phyloP scores from a whole-genome alignment of 768 basidiomycete species.

The Leccinum disarticulatum region DNA sequence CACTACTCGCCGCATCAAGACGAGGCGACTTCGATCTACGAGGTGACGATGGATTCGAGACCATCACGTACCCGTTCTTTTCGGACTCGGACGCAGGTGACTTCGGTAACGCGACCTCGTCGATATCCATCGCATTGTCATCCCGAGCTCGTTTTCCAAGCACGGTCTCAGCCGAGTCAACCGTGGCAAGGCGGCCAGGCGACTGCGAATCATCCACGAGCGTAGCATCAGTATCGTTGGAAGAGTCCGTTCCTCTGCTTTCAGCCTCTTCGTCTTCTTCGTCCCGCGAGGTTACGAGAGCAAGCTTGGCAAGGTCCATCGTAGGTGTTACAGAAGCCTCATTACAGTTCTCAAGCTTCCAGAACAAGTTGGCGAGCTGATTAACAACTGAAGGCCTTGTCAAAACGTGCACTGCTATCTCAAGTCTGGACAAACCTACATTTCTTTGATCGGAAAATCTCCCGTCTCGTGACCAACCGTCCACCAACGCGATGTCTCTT shows the following conservation, averaged over 20 bases:
- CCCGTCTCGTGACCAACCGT: constrained; percentile 72
- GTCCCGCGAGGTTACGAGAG: constrained; percentile 85
- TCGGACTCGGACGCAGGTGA: constrained; percentile 34
- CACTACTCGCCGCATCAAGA: constrained; percentile 29
- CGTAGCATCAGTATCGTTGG: constrained; percentile 86
- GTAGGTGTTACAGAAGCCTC: constrained; percentile 75
- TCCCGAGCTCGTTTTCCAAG: constrained; percentile 71
- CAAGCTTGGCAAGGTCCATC: constrained; percentile 86
- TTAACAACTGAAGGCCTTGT: constrained; percentile 58
- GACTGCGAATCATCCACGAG: constrained; percentile 73
- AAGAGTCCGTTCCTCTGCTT: constrained; percentile 72
- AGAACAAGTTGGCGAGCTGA: constrained; percentile 78
- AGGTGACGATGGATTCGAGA: constrained; percentile 38
- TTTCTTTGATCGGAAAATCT: constrained; percentile 81
- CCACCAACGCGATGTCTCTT: constrained; percentile 87
- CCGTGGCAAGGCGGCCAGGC: constrained; percentile 19
- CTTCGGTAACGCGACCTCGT: constrained; percentile 36
- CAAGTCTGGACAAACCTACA: constrained; percentile 51
- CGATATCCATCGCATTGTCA: constrained; percentile 53
- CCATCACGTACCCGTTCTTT: constrained; percentile 44
- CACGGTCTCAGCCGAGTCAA: constrained; percentile 48
- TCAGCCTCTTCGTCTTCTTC: constrained; percentile 84
- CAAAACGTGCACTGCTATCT: constrained; percentile 9
- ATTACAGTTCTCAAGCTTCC: constrained; percentile 66
- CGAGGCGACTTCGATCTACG: constrained; percentile 38